Evolutionary conservation across 139 green algal species (phyloP).

Genomic region (Volvox africanus): DNA sequence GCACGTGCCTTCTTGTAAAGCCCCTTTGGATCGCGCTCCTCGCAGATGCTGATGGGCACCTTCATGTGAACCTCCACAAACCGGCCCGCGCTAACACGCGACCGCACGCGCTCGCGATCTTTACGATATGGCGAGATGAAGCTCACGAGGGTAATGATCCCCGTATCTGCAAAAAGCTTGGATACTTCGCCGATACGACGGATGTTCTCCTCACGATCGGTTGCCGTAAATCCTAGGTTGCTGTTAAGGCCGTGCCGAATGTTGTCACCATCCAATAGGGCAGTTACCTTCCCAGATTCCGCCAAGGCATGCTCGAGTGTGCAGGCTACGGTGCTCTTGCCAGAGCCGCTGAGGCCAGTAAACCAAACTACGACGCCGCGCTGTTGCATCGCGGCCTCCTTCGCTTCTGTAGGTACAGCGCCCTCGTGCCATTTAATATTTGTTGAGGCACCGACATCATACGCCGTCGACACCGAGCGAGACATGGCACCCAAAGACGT

Average conservation of each 20-base stretch:
- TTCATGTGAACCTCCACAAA: conserved; percentile 96
- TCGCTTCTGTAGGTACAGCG: conserved; percentile 69
- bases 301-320: conserved; percentile 76
- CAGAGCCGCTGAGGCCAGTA: conserved; percentile 86
- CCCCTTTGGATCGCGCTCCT: conserved; percentile 94
- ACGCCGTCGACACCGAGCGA: conserved; percentile 58
- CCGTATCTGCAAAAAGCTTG: conserved; percentile 92
- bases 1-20: conserved; percentile 95
- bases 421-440: conserved; percentile 96
- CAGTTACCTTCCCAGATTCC: conserved; percentile 75
- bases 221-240: conserved; percentile 90
- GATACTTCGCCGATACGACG: conserved; percentile 92
- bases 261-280: conserved; percentile 96
- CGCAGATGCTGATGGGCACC: conserved; percentile 91
- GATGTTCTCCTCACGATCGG: conserved; percentile 95
- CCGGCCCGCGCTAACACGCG: conserved; percentile 68
- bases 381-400: conserved; percentile 88
- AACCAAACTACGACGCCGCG: conserved; percentile 93
- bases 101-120: conserved; percentile 81
- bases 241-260: conserved; percentile 93
- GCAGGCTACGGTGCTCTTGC: conserved; percentile 87
- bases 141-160: conserved; percentile 91
- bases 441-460: conserved; percentile 84
- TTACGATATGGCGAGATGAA: conserved; percentile 95
- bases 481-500: not conserved